A percentile compares a stretch with the other conserved stretches of the same genome.
phyloP scores from a whole-genome alignment of 1,139 yeast species.

The Candida sp. region DNA sequence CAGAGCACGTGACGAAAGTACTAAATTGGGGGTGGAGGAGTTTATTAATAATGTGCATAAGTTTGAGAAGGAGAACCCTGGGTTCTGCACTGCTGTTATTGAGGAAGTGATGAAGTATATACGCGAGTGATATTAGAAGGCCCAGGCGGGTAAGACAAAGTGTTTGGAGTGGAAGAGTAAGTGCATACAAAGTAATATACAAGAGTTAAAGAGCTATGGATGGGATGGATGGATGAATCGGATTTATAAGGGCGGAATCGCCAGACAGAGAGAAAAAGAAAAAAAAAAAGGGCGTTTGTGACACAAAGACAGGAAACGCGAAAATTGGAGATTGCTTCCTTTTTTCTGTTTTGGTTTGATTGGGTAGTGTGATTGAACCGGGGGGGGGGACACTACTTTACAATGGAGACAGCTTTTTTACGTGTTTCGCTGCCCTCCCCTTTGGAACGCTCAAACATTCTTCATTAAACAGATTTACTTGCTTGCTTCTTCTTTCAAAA shows the following conservation, averaged over 20 bases:
- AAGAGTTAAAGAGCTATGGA: too few species aligned
- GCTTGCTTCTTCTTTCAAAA: too few species aligned
- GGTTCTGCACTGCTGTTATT: conserved; percentile 65
- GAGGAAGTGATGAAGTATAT: conserved; percentile 45
- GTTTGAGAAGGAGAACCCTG: conserved; percentile 62
- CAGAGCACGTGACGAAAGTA: conserved; percentile 52
- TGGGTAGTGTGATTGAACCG: too few species aligned
- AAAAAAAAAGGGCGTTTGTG: not conserved
- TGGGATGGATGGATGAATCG: not conserved
- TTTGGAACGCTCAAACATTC: too few species aligned
- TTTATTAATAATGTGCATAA: conserved; percentile 39
- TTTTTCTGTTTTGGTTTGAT: not conserved
- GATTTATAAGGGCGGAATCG: not conserved
- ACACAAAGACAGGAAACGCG: not conserved
- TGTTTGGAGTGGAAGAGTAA: too few species aligned
- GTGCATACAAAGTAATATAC: too few species aligned
- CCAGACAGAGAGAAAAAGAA: not conserved
- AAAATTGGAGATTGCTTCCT: not conserved
- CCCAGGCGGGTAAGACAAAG: too few species aligned
- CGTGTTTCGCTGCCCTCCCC: too few species aligned
- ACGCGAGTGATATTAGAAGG: not conserved
- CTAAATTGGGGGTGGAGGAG: conserved; percentile 45
- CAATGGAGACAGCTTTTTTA: too few species aligned
- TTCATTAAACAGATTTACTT: too few species aligned
- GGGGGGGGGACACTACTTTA: too few species aligned